phyloP scores from a whole-genome alignment of 140 eudicot species.

The Senecio squalidus region DNA sequence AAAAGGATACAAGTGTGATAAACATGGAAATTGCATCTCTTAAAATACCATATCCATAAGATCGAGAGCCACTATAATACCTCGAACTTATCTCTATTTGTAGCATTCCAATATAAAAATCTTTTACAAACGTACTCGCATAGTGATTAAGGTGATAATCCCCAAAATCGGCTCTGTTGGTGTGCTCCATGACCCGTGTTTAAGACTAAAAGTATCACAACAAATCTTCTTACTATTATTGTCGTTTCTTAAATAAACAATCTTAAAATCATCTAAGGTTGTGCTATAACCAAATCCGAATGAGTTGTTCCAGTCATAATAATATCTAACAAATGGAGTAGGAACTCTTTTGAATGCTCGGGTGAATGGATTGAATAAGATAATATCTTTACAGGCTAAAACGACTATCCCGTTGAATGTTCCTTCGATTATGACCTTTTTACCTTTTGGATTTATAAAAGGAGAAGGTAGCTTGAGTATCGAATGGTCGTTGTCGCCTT shows the following conservation, averaged over 20 bases:
- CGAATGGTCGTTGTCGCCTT: background rate
- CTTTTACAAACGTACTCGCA: background rate
- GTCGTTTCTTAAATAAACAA: background rate
- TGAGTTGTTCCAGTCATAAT: too few relatives aligned
- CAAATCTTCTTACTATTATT: too few relatives aligned
- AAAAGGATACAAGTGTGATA: background rate
- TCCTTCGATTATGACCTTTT: background rate
- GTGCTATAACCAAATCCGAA: background rate
- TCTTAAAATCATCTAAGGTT: background rate
- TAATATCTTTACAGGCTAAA: background rate
- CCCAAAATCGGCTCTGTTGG: too few relatives aligned
- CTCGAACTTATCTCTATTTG: background rate
- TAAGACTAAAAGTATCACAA: background rate
- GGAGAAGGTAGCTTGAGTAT: background rate
- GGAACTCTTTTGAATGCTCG: background rate
- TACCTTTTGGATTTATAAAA: too few relatives aligned
- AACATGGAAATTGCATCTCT: background rate
- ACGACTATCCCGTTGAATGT: background rate
- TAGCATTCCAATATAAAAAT: background rate
- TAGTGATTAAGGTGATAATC: background rate
- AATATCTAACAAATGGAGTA: background rate
- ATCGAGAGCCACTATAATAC: background rate
- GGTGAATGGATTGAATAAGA: background rate
- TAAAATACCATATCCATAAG: background rate
- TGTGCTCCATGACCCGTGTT: background rate